Evolutionary conservation across 2,329 filamentous ascomycete genomes (phyloP), one percentile per base, ranked within the genome.

Genomic region (Iodosphaeria phyllophila): DNA sequence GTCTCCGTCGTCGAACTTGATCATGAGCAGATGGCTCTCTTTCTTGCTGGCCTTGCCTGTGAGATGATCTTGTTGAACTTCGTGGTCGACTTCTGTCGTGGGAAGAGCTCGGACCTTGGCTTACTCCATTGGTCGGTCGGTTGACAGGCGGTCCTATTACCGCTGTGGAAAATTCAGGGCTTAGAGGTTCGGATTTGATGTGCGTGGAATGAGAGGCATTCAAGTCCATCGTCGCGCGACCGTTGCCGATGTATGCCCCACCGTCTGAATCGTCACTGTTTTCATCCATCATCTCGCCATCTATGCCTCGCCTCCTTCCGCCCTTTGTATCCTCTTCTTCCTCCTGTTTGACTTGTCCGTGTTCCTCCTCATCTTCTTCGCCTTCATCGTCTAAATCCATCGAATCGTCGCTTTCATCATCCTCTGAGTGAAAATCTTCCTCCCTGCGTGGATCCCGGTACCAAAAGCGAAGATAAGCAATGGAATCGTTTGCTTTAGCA

Each of bases 401-500:
- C 7, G 20, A 22, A 56, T 53, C 53, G 13, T 52, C 49, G 15
- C 56, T 46, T 12, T 46, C 45, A 8, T 47, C 50, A 8, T 51
- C 47, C 7, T 56, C 48, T 11, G 47, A 44, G 20, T 52, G 44
- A 8, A 59, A 50, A 25, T 65, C 58, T 27, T 64, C 60, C 15
- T 58, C 60, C 28, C 62, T 54, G 16, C 74, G 60, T 11, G 79
- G 79, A 42, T 89, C 74, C 26, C 77, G 64, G 40, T 77, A 86
- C 64, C 72, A 79, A 45, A 91, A 92, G 11, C 82, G 74, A 30
- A 92, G 57, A 39, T 92, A 91, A 2, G 82, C 80, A 39, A 91
- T 89, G 2, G 82, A 91, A 44, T 92, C 79, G 38, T 92, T 91
- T 15, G 75, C 74, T 44, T 92, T 92, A 13, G 82, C 80, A 35